phyloP scores from a whole-genome alignment of 371 early-diverging fungal genomes.

The Apophysomyces trapeziformis region DNA sequence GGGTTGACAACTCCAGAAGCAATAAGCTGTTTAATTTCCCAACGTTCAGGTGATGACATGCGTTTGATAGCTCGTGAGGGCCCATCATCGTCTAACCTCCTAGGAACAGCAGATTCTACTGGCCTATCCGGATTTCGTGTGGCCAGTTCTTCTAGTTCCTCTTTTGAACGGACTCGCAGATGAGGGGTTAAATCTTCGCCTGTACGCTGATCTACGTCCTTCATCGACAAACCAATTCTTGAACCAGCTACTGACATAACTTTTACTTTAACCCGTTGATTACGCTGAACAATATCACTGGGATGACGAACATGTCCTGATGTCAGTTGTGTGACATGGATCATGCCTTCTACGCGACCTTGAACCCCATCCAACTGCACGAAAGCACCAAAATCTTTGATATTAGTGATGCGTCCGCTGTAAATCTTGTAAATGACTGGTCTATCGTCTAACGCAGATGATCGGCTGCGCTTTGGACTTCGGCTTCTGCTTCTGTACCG shows the following conservation, averaged over 20 bases:
- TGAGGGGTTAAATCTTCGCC: conserved; percentile 85
- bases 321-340: conserved; percentile 79
- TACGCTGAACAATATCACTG: conserved; percentile 76
- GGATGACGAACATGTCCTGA: conserved; percentile 80
- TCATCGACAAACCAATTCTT: conserved; percentile 88
- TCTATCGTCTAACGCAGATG: conserved; percentile 61
- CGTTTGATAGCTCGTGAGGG: conserved; percentile 76
- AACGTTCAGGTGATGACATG: conserved; percentile 94
- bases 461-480: conserved; percentile 27
- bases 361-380: conserved; percentile 82
- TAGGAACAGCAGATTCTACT: conserved; percentile 33
- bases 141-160: conserved; percentile 68
- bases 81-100: conserved; percentile 64
- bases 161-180: conserved; percentile 47
- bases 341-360: conserved; percentile 78
- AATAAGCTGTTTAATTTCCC: conserved; percentile 96
- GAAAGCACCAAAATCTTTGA: conserved; percentile 94
- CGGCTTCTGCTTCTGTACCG: conserved; percentile 42
- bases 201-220: conserved; percentile 92
- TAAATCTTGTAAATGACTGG: conserved; percentile 93
- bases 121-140: conserved; percentile 73
- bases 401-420: conserved; percentile 74
- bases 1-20: conserved; percentile 91
- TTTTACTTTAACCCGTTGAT: conserved; percentile 89
- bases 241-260: conserved; percentile 87